Conservation (phyloP, 768 basidiomycete genomes). For the Imleria badia region DNA sequence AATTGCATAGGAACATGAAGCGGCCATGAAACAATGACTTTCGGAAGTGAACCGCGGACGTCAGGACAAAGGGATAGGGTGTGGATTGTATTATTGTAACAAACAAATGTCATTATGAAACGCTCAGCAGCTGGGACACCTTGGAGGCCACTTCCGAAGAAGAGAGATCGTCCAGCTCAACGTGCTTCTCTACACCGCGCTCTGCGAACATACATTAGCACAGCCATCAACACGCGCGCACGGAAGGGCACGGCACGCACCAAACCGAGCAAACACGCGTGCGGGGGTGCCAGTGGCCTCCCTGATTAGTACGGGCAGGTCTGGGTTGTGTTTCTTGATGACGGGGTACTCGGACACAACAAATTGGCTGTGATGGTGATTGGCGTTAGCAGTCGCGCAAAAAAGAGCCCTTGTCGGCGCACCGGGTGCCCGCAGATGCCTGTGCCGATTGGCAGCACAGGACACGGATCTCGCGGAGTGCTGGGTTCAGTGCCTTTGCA, state of each 20-base stretch:
- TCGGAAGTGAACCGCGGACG: background rate
- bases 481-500: conserved; percentile 72
- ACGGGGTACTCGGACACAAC: conserved; percentile 69
- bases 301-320: conserved; percentile 80
- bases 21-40: background rate
- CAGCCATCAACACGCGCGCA: conserved; percentile 10
- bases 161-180: conserved; percentile 75
- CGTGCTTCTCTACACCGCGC: conserved; percentile 76
- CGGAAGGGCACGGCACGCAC: conserved; percentile 45
- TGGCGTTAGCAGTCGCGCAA: background rate
- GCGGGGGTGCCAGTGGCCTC: conserved; percentile 80
- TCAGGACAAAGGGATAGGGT: background rate
- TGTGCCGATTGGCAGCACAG: conserved; percentile 75
- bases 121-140: conserved; percentile 59
- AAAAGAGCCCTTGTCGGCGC: conserved; percentile 22
- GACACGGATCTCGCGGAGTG: conserved; percentile 77
- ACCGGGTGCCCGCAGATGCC: conserved; percentile 82
- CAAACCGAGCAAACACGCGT: conserved; percentile 81
- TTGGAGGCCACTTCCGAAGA: conserved; percentile 69
- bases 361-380: conserved; percentile 60
- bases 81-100: conserved; percentile 8
- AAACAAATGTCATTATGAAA: conserved; percentile 17
- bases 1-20: background rate
- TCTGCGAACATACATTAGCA: conserved; percentile 44
- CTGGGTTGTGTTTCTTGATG: conserved; percentile 82